Conservation (phyloP, 1,284 basidiomycete species). For the Grifola frondosa region DNA sequence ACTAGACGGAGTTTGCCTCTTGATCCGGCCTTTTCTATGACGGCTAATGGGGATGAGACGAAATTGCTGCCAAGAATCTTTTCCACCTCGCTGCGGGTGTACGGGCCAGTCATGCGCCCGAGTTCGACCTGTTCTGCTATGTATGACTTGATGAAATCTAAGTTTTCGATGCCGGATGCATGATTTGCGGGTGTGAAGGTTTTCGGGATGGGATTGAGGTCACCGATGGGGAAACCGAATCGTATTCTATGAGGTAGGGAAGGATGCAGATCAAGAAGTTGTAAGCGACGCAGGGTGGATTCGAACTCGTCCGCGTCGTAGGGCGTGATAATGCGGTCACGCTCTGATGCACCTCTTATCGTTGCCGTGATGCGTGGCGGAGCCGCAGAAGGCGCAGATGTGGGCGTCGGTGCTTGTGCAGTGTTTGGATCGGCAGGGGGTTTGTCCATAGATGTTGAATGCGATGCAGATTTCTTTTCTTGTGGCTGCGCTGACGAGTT, state of each 20-base stretch:
- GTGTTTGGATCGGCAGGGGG: neutral
- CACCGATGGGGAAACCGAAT: constrained; percentile 36
- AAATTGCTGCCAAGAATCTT: constrained; percentile 28
- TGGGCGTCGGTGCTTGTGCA: constrained; percentile 4
- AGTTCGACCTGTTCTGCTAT: constrained; percentile 27
- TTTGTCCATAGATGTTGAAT: constrained; percentile 8
- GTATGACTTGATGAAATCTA: constrained; percentile 28
- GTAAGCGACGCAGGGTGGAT: constrained; percentile 4
- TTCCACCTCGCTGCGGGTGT: constrained; percentile 24
- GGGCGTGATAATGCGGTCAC: constrained; percentile 11
- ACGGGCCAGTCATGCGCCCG: constrained; percentile 35
- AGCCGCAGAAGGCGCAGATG: constrained; percentile 14
- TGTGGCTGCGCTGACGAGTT: neutral
- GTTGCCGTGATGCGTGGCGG: constrained; percentile 10
- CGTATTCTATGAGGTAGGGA: constrained; percentile 27
- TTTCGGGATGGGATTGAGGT: constrained; percentile 23
- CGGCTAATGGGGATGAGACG: constrained; percentile 24
- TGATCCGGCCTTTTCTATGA: constrained; percentile 5
- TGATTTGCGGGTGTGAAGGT: constrained; percentile 31
- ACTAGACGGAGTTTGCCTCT: constrained; percentile 9
- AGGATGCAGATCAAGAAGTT: constrained; percentile 26
- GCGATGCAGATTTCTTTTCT: constrained; percentile 9
- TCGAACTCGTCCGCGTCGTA: constrained; percentile 21
- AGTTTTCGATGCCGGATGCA: constrained; percentile 13
- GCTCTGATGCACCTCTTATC: constrained; percentile 9